phyloP scores from a whole-genome alignment of 2,329 filamentous ascomycete genomes.

The Lithohypha guttulata region DNA sequence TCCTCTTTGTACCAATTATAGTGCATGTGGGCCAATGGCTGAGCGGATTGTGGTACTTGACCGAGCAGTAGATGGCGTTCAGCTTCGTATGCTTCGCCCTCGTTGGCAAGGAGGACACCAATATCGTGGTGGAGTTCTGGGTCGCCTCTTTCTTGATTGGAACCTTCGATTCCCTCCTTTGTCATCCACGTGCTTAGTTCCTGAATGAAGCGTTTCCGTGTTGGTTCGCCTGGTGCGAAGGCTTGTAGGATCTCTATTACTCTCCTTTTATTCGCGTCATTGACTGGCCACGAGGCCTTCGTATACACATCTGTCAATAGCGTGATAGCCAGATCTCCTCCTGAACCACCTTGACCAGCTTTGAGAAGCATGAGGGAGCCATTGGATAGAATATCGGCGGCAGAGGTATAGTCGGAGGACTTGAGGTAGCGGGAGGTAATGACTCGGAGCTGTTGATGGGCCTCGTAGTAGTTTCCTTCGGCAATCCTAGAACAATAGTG shows the following conservation, averaged over 20 bases:
- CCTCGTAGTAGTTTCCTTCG: slow-evolving; percentile 93
- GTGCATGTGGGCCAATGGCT: slow-evolving; percentile 69
- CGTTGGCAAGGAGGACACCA: slow-evolving; percentile 80
- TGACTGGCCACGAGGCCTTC: slow-evolving; percentile 69
- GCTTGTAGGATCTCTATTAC: slow-evolving; percentile 68
- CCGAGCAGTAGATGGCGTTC: slow-evolving; percentile 67
- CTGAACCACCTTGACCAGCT: slow-evolving; percentile 86
- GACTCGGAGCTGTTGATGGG: slow-evolving; percentile 93
- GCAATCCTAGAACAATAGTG: slow-evolving; percentile 50
- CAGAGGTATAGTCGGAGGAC: slow-evolving; percentile 59
- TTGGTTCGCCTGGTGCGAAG: slow-evolving; percentile 76
- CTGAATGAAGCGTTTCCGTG: slow-evolving; percentile 79
- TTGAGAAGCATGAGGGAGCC: slow-evolving; percentile 79
- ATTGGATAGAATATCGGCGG: slow-evolving; percentile 73
- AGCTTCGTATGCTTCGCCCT: slow-evolving; percentile 85
- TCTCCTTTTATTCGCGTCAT: slow-evolving; percentile 43
- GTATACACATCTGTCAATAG: slow-evolving; percentile 84
- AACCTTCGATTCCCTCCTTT: slow-evolving; percentile 56
- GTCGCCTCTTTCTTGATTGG: slow-evolving; percentile 70
- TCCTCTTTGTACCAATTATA: slow-evolving; percentile 90
- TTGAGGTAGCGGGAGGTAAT: slow-evolving; percentile 92
- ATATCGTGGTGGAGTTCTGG: slow-evolving; percentile 89
- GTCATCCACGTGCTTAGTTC: slow-evolving; percentile 83
- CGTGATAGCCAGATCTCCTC: slow-evolving; percentile 77
- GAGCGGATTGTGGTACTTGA: slow-evolving; percentile 79